phyloP scores from a whole-genome alignment of 768 basidiomycete genomes.

The Boletus pseudopeckii region DNA sequence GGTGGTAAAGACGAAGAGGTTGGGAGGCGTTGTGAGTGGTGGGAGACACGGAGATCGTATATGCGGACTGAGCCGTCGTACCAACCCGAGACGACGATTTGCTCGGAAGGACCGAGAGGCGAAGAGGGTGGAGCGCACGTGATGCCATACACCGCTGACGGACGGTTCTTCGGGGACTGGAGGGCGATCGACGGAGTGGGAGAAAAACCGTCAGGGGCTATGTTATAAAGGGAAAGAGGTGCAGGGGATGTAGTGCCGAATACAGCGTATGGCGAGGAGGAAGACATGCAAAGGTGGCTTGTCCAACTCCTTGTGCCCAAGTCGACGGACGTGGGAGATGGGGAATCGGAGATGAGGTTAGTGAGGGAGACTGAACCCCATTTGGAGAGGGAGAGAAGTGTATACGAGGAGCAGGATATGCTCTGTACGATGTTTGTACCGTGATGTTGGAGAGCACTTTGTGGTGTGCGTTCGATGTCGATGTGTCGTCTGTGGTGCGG shows the following conservation, averaged over 20 bases:
- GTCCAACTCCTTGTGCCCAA: conserved; percentile 60
- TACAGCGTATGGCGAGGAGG: conserved; percentile 57
- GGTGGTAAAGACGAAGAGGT: conserved; percentile 20
- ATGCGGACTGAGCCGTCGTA: conserved; percentile 72
- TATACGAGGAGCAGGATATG: conserved; percentile 43
- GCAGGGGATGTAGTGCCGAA: conserved; percentile 59
- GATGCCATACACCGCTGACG: conserved; percentile 73
- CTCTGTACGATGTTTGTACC: conserved; percentile 52
- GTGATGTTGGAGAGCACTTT: conserved; percentile 32
- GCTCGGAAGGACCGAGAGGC: conserved; percentile 66
- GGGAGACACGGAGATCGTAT: conserved; percentile 64
- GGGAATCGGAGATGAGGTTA: conserved; percentile 22
- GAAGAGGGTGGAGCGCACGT: conserved; percentile 56
- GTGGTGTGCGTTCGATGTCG: conserved; percentile 20
- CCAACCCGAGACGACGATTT: conserved; percentile 78
- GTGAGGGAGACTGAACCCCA: conserved; percentile 46
- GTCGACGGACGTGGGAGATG: conserved; percentile 34
- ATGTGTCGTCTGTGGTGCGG: conserved; percentile 8
- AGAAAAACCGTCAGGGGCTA: conserved; percentile 47
- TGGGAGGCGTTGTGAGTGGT: conserved; percentile 13
- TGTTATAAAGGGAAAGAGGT: conserved; percentile 56
- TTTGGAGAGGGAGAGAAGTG: conserved; percentile 56
- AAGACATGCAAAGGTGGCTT: conserved; percentile 50
- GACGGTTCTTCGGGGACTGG: conserved; percentile 32
- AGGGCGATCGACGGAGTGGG: conserved; percentile 48